Percentiles rank a stretch among this genome's conserved stretches.
Conservation (phyloP, 108 stramenopile species). For the Conticribra weissflogii region DNA sequence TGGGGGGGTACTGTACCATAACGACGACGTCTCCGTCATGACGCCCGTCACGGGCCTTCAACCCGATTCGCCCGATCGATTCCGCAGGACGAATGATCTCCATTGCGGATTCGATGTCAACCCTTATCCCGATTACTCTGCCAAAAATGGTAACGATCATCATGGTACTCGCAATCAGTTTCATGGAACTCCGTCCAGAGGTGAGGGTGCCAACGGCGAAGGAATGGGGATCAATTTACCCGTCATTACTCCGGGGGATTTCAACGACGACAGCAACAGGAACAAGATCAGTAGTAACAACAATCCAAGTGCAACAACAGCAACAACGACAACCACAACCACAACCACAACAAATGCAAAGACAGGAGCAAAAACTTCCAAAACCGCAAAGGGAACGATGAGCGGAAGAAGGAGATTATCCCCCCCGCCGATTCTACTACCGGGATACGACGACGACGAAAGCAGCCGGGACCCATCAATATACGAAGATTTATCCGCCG, state of each 20-base stretch:
- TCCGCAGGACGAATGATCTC: constrained; percentile 3
- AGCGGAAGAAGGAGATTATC: not conserved
- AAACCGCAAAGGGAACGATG: not conserved
- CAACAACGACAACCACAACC: too few relatives aligned
- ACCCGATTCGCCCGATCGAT: constrained; percentile 9
- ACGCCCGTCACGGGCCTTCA: constrained; percentile 21
- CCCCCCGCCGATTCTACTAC: not conserved
- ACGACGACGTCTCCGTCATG: constrained; percentile 28
- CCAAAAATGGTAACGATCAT: too few relatives aligned
- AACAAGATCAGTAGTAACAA: too few relatives aligned
- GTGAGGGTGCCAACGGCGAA: too few relatives aligned
- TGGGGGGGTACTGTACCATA: too few relatives aligned
- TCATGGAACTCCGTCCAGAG: too few relatives aligned
- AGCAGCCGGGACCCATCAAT: constrained; percentile 3
- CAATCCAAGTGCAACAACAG: too few relatives aligned
- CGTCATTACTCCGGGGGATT: too few relatives aligned
- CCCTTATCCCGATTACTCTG: too few relatives aligned
- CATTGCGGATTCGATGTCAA: not conserved
- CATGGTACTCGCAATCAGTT: too few relatives aligned
- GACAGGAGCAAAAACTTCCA: not conserved
- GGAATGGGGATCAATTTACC: too few relatives aligned
- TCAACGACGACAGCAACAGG: too few relatives aligned
- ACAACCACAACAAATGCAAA: not conserved
- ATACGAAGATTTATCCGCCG: constrained; percentile 6
- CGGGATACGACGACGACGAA: constrained; percentile 3